Conservation (phyloP, 2,329 filamentous ascomycete species). For the Zasmidium citrigriseum region DNA sequence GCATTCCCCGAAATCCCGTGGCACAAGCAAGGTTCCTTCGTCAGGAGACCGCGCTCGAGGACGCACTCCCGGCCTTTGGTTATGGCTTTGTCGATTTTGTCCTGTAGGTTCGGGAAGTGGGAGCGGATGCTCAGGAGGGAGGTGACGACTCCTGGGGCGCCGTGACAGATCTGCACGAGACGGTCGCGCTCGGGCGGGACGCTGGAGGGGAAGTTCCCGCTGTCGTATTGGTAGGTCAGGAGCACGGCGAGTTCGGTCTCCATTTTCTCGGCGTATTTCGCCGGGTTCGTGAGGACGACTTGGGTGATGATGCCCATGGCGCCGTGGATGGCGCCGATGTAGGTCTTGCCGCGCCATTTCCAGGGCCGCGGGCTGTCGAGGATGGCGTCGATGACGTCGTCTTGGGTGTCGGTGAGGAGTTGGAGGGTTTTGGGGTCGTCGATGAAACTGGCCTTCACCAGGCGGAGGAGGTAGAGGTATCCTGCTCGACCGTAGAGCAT, state of each 20-base stretch:
- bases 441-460: slow-evolving; percentile 60
- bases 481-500: slow-evolving; percentile 69
- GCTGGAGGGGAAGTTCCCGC: slow-evolving; percentile 65
- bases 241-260: slow-evolving; percentile 56
- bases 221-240: slow-evolving; percentile 60
- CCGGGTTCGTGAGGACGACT: slow-evolving; percentile 60
- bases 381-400: slow-evolving; percentile 61
- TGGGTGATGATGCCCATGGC: slow-evolving; percentile 72
- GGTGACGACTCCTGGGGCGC: slow-evolving; percentile 63
- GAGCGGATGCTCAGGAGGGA: slow-evolving; percentile 59
- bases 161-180: slow-evolving; percentile 68
- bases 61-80: slow-evolving; percentile 54
- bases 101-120: slow-evolving; percentile 57
- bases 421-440: slow-evolving; percentile 53
- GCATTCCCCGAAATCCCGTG: slow-evolving; percentile 67
- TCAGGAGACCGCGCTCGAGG: slow-evolving; percentile 60
- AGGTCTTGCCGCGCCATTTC: slow-evolving; percentile 65
- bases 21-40: slow-evolving; percentile 66
- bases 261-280: slow-evolving; percentile 56
- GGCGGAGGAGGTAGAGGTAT: slow-evolving; percentile 66
- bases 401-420: slow-evolving; percentile 54
- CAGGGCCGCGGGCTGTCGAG: slow-evolving; percentile 58
- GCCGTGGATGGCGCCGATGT: slow-evolving; percentile 68
- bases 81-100: slow-evolving; percentile 57
- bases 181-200: slow-evolving; percentile 51